phyloP scores from a whole-genome alignment of 2,329 filamentous ascomycete genomes.

The Paramyrothecium roridum region DNA sequence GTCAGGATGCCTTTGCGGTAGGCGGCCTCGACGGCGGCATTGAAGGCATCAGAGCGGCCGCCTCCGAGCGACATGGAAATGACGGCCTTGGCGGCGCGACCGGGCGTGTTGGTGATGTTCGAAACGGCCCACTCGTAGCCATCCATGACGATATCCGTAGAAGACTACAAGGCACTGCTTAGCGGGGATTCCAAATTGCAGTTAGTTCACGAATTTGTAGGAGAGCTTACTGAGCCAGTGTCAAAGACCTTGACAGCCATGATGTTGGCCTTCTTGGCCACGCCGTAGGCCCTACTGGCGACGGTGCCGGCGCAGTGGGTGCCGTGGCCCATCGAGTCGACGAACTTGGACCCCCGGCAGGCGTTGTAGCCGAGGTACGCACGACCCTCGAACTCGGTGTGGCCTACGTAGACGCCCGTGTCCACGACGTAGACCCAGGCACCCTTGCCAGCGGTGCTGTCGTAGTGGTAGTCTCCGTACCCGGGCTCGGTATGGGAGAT shows the following conservation, averaged over 20 bases:
- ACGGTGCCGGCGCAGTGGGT: constrained; percentile 46
- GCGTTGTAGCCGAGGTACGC: constrained; percentile 34
- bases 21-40: constrained; percentile 45
- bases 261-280: constrained; percentile 39
- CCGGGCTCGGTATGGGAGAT: constrained; percentile 36
- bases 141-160: constrained; percentile 20
- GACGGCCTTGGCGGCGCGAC: constrained; percentile 39
- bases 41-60: constrained; percentile 39
- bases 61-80: constrained; percentile 56
- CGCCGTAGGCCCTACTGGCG: constrained; percentile 39
- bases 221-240: constrained; percentile 11
- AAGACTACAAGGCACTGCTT: constrained; percentile 10
- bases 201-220: not conserved
- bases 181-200: not conserved
- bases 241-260: constrained; percentile 45
- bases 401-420: constrained; percentile 46
- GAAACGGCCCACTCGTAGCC: constrained; percentile 36
- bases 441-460: constrained; percentile 33
- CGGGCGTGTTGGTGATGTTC: constrained; percentile 33
- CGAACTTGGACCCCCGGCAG: constrained; percentile 24
- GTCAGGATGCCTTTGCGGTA: constrained; percentile 45
- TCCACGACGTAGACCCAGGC: constrained; percentile 53
- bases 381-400: constrained; percentile 42
- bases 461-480: constrained; percentile 35
- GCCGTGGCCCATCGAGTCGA: constrained; percentile 40